phyloP scores from a whole-genome alignment of 495 filamentous ascomycete species.

The Hypoxylon fuscum region DNA sequence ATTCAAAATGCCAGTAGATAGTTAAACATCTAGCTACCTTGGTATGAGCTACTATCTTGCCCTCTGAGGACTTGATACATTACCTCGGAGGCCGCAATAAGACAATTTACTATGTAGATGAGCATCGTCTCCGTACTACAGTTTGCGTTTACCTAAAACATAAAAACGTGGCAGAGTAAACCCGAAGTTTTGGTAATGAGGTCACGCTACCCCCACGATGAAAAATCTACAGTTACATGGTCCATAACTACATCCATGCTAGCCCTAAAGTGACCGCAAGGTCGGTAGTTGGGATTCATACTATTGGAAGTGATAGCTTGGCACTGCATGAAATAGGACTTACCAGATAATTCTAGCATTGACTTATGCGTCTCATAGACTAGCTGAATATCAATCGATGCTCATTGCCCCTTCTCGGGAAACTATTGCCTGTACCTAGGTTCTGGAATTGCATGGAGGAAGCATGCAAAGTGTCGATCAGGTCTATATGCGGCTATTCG shows the following conservation, averaged over 20 bases:
- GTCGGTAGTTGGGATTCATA: slow-evolving; percentile 8
- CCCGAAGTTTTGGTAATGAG: too few species aligned
- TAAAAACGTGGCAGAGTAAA: too few species aligned
- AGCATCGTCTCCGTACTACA: too few species aligned
- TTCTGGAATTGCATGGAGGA: background rate
- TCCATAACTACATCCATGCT: background rate
- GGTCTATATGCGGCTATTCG: slow-evolving; percentile 7
- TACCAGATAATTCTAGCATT: slow-evolving; percentile 1
- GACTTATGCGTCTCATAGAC: slow-evolving; percentile 1
- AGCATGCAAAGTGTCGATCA: slow-evolving; percentile 10
- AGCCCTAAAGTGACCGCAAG: background rate
- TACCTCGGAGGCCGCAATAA: too few species aligned
- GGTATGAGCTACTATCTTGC: too few species aligned
- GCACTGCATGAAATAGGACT: slow-evolving; percentile 5
- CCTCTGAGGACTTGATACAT: too few species aligned
- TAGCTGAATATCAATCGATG: slow-evolving; percentile 4
- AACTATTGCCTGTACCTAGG: slow-evolving; percentile 17
- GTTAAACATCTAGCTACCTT: too few species aligned
- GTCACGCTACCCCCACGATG: too few species aligned
- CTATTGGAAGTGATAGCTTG: slow-evolving; percentile 12
- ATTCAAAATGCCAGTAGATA: too few species aligned
- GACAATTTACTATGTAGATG: too few species aligned
- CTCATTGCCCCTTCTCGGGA: background rate
- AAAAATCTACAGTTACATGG: too few species aligned
- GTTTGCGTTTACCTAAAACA: too few species aligned